Percentiles rank a stretch among this genome's conserved stretches.
These are phyloP conservation scores for Lichtheimia ornata DNA, from an alignment of 371 early-diverging fungal species.

Conservation along the genomic window DNA sequence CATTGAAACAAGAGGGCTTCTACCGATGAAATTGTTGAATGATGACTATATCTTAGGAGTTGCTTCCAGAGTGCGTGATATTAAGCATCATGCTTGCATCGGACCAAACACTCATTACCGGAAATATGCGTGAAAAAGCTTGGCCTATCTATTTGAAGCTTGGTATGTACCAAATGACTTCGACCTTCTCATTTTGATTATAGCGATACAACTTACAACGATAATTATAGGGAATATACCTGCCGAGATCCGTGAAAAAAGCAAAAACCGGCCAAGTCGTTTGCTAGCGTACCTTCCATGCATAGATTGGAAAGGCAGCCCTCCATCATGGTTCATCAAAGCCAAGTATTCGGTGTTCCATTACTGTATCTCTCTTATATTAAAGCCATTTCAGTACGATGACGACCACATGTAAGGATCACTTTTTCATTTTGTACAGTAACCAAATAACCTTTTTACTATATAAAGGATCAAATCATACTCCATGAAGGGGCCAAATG, in stretches of 20 bases:
- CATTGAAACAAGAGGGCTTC: too few relatives aligned
- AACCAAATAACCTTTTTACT: too few relatives aligned
- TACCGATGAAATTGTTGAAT: too few relatives aligned
- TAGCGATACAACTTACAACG: not conserved
- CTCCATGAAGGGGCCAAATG: conserved; percentile 1
- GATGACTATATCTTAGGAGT: not conserved
- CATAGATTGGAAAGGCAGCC: not conserved
- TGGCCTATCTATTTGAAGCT: not conserved
- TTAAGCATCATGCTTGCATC: not conserved
- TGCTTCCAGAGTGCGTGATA: not conserved
- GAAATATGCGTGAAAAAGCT: not conserved
- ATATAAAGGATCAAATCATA: too few relatives aligned
- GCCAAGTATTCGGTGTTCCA: not conserved
- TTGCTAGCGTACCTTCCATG: conserved; percentile 5
- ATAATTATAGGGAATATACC: conserved; percentile 3
- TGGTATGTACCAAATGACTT: not conserved
- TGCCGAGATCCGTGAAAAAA: not conserved
- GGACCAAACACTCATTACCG: not conserved
- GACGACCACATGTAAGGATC: too few relatives aligned
- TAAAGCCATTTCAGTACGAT: not conserved
- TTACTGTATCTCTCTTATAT: not conserved
- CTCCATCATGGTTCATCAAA: too few relatives aligned
- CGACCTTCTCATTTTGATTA: not conserved
- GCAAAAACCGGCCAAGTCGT: conserved; percentile 1
- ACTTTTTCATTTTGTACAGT: too few relatives aligned